phyloP scores from a whole-genome alignment of 108 stramenopile species.

The Asterionellopsis glacialis region DNA sequence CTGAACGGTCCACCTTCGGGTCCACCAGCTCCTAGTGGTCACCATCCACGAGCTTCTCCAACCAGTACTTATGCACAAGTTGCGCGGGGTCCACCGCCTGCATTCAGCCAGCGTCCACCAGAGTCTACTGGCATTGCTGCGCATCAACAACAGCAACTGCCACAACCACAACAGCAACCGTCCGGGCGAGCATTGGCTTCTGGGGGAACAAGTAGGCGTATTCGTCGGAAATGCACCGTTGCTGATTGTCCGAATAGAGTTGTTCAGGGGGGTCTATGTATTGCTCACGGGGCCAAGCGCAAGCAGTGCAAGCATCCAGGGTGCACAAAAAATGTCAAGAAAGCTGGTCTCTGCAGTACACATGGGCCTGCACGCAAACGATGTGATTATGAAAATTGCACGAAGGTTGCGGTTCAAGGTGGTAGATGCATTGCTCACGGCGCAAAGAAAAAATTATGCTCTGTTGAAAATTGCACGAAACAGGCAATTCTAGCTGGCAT shows the following conservation, averaged over 20 bases:
- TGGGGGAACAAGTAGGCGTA: conserved; percentile 57
- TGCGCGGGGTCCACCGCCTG: neutral
- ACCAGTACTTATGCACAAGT: conserved; percentile 1
- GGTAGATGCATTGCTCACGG: conserved; percentile 87
- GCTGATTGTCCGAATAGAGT: conserved; percentile 74
- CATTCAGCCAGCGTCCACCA: neutral
- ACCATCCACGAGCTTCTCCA: conserved; percentile 3
- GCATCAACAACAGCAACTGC: neutral
- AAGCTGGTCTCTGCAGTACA: conserved; percentile 76
- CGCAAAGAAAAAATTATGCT: conserved; percentile 81
- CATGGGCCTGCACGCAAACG: conserved; percentile 84
- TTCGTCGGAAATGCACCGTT: conserved; percentile 79
- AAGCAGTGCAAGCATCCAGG: conserved; percentile 78
- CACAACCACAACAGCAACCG: neutral
- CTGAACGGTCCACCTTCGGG: too few relatives aligned
- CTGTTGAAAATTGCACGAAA: conserved; percentile 61
- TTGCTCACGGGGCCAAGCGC: conserved; percentile 80
- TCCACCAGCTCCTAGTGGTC: neutral
- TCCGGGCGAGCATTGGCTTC: conserved; percentile 25
- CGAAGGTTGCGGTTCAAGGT: conserved; percentile 84
- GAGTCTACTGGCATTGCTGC: neutral
- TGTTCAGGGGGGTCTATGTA: conserved; percentile 86
- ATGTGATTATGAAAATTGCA: conserved; percentile 63
- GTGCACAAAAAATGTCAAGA: conserved; percentile 85
- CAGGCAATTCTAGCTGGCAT: conserved; percentile 83